Percentiles rank a stretch among this genome's conserved stretches.
Evolutionary conservation across 441 rosid species (phyloP).

Genomic region (Populus hybrid): DNA sequence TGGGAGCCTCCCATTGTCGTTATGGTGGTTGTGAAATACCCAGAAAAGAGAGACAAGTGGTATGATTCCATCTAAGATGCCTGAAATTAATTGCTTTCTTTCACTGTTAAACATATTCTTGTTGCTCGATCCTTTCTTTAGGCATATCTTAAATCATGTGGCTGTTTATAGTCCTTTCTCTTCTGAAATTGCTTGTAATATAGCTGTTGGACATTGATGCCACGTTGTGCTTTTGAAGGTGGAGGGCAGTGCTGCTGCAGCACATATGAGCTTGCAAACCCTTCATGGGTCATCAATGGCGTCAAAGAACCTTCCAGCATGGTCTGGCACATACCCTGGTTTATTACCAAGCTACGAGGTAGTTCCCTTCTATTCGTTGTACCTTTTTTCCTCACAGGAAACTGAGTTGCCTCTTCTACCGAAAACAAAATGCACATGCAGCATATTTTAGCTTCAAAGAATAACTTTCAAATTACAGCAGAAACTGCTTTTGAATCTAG

Average conservation of each 20-base stretch:
- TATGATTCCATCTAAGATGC: slow-evolving; percentile 19
- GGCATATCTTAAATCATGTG: background rate
- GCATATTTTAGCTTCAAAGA: background rate
- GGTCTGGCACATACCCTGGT: slow-evolving; percentile 36
- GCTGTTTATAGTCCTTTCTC: slow-evolving; percentile 1
- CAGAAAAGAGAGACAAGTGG: slow-evolving; percentile 25
- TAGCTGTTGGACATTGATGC: background rate
- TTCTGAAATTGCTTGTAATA: background rate
- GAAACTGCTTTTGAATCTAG: background rate
- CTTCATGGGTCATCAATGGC: slow-evolving; percentile 4
- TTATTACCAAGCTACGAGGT: slow-evolving; percentile 35
- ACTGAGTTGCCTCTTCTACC: background rate
- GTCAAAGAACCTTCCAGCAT: slow-evolving; percentile 39
- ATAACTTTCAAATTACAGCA: background rate
- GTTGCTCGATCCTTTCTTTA: background rate
- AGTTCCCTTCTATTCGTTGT: background rate
- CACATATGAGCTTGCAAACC: slow-evolving; percentile 4
- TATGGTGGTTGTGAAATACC: slow-evolving; percentile 11
- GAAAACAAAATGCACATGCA: background rate
- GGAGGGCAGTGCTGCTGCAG: slow-evolving; percentile 17
- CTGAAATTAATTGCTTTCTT: background rate
- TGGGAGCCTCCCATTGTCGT: background rate
- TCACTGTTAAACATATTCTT: background rate
- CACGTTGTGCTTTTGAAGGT: slow-evolving; percentile 22
- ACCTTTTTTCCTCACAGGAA: slow-evolving; percentile 2